Base-by-base conservation (phyloP, 768 basidiomycete genomes). In the Tubosaeta brunneosetosa region DNA sequence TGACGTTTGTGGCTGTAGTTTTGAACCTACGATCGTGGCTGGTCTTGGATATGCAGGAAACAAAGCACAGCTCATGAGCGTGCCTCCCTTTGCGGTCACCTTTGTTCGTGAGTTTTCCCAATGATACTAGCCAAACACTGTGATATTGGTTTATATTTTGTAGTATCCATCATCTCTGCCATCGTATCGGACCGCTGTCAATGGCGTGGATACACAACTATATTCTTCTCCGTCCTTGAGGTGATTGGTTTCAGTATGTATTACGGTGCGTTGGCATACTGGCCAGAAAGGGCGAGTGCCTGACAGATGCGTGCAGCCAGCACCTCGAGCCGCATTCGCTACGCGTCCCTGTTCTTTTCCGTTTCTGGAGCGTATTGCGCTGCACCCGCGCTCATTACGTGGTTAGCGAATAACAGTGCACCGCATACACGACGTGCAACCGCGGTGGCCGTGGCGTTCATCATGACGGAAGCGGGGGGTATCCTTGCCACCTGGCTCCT, bases 1-100 rank as follows among this genome's bases (percentile, higher is more conserved):
- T 48, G 17, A 77, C 16, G 73, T 77, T 7, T 3, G 7, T 51
- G 51, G 59, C 73, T 58, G 52, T 42, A 81, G 86, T 61, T 89
- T 91, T 68, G 71, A 81, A 6, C 87, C 88, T 16, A 83, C 84
- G 12, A 86, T 91, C 67, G 80, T 89, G 4, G 70, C 78, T 26
- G 71, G 73, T 8, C 74, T 86, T 1, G 84, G 84, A n/a, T 84
- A 77, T 63, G 76, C 75, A 2, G 73, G 76, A 0, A 71, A 77
- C 32, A 65, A 73, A 27, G 78, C 81, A 4, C 83, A 86, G 58
- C 70, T 87, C 2, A 81, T 83, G 74, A 82, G 77, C 19, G 85
- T 86, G 2, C 73, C 73, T 12, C 81, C 81, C 6, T 82, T 76
- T 48, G 77, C 75, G 5, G 61, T 53, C 16, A 78, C 77, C 14